These are phyloP conservation scores for Gaultheria prostrata DNA, from an alignment of 148 eudicot species.

Conservation along the genomic window DNA sequence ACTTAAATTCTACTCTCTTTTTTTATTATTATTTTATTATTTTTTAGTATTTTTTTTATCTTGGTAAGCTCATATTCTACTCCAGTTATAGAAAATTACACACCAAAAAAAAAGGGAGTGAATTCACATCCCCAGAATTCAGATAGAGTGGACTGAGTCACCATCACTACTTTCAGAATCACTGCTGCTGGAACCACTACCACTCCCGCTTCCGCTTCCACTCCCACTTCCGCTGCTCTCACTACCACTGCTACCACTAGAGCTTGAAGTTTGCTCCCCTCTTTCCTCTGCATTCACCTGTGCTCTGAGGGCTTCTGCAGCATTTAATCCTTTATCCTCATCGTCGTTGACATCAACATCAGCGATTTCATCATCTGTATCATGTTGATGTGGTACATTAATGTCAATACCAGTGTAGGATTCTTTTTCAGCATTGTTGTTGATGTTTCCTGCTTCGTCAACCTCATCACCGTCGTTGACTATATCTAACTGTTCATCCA, in stretches of 20 bases:
- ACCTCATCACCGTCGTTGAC: conserved; percentile 53
- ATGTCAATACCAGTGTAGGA: conserved; percentile 56
- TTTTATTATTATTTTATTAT: too few relatives aligned
- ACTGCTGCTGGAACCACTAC: conserved; percentile 50
- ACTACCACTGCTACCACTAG: conserved; percentile 73
- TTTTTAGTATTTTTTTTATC: too few relatives aligned
- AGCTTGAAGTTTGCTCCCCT: conserved; percentile 56
- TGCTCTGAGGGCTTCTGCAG: conserved; percentile 87
- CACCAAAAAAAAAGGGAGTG: neutral
- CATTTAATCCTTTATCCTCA: conserved; percentile 55
- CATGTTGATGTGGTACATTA: conserved; percentile 65
- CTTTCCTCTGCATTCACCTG: conserved; percentile 65
- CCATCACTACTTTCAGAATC: conserved; percentile 67
- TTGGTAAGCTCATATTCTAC: neutral
- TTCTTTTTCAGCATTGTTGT: conserved; percentile 30
- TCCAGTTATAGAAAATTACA: neutral
- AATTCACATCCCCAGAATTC: conserved; percentile 15
- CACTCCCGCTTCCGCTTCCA: conserved; percentile 53
- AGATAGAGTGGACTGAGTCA: conserved; percentile 59
- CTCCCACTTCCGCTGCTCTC: conserved; percentile 61
- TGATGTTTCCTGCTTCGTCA: conserved; percentile 25
- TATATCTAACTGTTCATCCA: conserved; percentile 75
- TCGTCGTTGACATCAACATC: conserved; percentile 78
- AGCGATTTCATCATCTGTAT: conserved; percentile 76
- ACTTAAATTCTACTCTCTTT: too few relatives aligned